Percentiles rank a stretch among this genome's conserved stretches.
phyloP scores from a whole-genome alignment of 345 rosid genomes.

The Acer saccharum region DNA sequence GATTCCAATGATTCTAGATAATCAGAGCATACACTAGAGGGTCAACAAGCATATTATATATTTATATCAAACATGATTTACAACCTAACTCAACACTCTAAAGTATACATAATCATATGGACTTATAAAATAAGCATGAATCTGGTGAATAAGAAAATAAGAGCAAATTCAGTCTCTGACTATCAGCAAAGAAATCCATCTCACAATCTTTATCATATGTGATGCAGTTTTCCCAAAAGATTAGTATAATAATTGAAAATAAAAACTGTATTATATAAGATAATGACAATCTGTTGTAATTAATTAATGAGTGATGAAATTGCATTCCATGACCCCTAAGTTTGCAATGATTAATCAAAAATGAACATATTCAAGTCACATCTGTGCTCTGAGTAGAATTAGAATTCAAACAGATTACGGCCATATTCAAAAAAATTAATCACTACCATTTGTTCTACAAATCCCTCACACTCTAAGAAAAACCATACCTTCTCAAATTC shows the following conservation, averaged over 20 bases:
- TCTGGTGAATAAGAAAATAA: neutral
- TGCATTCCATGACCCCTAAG: neutral
- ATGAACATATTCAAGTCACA: neutral
- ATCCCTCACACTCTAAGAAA: neutral
- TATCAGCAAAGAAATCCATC: neutral
- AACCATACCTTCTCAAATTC: slow-evolving; percentile 74
- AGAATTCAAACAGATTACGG: neutral
- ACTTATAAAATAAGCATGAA: neutral
- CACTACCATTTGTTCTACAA: neutral
- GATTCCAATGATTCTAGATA: neutral
- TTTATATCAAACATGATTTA: neutral
- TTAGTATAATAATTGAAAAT: neutral
- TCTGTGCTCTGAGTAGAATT: neutral
- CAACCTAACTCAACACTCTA: neutral
- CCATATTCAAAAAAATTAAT: neutral
- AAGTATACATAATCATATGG: neutral
- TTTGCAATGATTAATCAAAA: neutral
- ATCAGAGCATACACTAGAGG: neutral
- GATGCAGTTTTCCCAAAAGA: neutral
- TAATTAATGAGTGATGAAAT: neutral
- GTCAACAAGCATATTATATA: neutral
- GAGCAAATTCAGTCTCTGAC: neutral
- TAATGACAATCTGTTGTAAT: neutral
- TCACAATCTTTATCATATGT: neutral
- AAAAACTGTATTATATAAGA: too few relatives aligned